Percentiles rank a stretch among this genome's conserved stretches.
These are phyloP conservation scores for Lachnellula cervina DNA, from an alignment of 2,329 filamentous ascomycete species.

Conservation along the genomic window DNA sequence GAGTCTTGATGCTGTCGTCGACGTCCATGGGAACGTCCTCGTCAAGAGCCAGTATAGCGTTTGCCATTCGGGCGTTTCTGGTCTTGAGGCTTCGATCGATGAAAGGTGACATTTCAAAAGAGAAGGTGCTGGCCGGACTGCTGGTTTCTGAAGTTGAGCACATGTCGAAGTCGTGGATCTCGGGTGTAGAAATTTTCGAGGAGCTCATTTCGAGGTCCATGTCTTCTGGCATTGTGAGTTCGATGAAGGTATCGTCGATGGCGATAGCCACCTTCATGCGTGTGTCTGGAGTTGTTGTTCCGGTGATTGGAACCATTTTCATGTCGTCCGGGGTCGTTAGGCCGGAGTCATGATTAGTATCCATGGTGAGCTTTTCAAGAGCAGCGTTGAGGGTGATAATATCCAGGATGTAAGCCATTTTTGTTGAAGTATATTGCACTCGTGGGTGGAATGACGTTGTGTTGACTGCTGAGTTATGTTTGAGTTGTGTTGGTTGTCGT, in stretches of 20 bases:
- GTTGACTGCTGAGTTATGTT: not conserved
- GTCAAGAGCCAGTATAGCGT: conserved; percentile 3
- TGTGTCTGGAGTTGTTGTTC: not conserved
- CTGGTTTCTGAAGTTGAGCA: not conserved
- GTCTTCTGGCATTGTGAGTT: no score
- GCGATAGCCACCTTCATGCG: not conserved
- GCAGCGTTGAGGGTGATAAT: not conserved
- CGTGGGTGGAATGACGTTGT: not conserved
- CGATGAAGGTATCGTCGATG: not conserved
- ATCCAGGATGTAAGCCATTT: not conserved
- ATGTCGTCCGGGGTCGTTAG: not conserved
- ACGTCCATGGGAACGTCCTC: conserved; percentile 9
- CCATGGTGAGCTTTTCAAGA: not conserved
- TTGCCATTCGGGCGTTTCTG: not conserved
- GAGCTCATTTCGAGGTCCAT: no score
- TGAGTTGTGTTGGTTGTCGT: not conserved
- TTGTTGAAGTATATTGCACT: not conserved
- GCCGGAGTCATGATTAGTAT: not conserved
- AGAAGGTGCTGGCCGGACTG: not conserved
- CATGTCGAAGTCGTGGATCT: not conserved
- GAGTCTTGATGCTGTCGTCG: conserved; percentile 8
- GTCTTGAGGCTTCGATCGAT: not conserved
- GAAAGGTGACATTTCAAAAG: not conserved
- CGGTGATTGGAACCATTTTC: not conserved
- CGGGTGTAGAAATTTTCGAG: not conserved